These are phyloP conservation scores for Cephalotrichum gorgonifer DNA, from an alignment of 2,329 filamentous ascomycete genomes.

Conservation along the genomic window DNA sequence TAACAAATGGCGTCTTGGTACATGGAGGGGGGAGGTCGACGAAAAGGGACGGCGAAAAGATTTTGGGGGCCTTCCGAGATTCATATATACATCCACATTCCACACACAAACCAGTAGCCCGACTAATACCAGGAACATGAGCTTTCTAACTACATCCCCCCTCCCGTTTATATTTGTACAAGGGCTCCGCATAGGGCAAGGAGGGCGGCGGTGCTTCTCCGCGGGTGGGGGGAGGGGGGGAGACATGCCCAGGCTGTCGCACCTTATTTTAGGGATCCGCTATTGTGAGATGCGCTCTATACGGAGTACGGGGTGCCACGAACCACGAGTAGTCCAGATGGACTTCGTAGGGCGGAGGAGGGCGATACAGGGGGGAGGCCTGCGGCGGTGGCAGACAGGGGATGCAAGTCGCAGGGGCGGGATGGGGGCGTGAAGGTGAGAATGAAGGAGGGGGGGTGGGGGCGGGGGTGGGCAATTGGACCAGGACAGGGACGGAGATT, in stretches of 20 bases:
- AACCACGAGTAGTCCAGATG: not conserved
- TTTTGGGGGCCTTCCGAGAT: constrained; percentile 3
- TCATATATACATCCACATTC: constrained; percentile 3
- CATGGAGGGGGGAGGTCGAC: not conserved
- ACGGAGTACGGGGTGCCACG: too few relatives aligned
- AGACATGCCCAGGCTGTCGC: not conserved
- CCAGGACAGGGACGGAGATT: too few relatives aligned
- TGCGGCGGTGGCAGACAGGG: not conserved
- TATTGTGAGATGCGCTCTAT: too few relatives aligned
- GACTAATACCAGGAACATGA: not conserved
- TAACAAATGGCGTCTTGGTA: not conserved
- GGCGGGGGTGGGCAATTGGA: not conserved
- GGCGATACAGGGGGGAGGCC: not conserved
- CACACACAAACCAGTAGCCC: not conserved
- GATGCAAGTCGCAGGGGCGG: not conserved
- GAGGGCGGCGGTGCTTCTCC: not conserved
- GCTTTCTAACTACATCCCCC: not conserved
- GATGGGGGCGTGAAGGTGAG: not conserved
- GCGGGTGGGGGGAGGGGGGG: not conserved
- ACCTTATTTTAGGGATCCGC: not conserved
- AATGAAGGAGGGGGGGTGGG: not conserved
- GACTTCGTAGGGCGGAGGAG: not conserved
- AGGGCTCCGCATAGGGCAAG: not conserved
- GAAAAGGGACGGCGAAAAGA: not conserved
- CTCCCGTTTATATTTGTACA: not conserved